Evolutionary conservation across 1,284 basidiomycete species (phyloP).

Genomic region (Boletus nobilissimus): DNA sequence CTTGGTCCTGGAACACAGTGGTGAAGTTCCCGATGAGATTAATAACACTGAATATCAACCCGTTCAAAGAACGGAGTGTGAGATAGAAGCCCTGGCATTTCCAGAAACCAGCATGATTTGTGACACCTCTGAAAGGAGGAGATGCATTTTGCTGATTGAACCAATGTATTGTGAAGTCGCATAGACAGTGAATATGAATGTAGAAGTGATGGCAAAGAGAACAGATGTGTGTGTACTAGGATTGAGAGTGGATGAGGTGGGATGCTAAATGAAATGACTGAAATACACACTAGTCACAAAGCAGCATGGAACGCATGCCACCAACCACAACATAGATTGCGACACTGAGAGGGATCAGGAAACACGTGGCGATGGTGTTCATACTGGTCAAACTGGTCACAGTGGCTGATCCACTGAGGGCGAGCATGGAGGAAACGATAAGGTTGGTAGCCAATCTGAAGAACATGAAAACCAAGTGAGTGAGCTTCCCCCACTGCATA

Average conservation of each 20-base stretch:
- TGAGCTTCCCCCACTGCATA: conserved; percentile 77
- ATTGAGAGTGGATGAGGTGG: conserved; percentile 35
- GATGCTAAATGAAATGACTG: conserved; percentile 25
- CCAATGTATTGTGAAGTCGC: conserved; percentile 74
- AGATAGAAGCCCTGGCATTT: conserved; percentile 78
- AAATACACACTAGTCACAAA: conserved; percentile 65
- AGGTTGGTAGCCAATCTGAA: conserved; percentile 83
- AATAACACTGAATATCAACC: conserved; percentile 89
- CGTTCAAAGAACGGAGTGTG: conserved; percentile 84
- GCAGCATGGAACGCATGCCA: conserved; percentile 69
- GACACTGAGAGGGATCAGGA: conserved; percentile 75
- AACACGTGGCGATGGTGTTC: conserved; percentile 84
- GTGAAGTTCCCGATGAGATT: conserved; percentile 88
- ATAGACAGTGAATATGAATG: conserved; percentile 80
- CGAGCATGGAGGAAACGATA: conserved; percentile 71
- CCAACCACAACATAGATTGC: conserved; percentile 69
- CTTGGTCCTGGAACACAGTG: conserved; percentile 82
- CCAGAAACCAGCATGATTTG: conserved; percentile 63
- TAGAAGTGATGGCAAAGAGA: conserved; percentile 83
- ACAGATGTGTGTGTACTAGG: conserved; percentile 80
- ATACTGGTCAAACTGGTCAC: conserved; percentile 85
- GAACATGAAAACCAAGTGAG: conserved; percentile 83
- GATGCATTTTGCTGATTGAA: conserved; percentile 65
- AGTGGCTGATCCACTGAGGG: conserved; percentile 80
- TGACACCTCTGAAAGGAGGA: conserved; percentile 64